Evolutionary conservation across 2,329 filamentous ascomycete genomes (phyloP).

Genomic region (Myrmaecium sp.): DNA sequence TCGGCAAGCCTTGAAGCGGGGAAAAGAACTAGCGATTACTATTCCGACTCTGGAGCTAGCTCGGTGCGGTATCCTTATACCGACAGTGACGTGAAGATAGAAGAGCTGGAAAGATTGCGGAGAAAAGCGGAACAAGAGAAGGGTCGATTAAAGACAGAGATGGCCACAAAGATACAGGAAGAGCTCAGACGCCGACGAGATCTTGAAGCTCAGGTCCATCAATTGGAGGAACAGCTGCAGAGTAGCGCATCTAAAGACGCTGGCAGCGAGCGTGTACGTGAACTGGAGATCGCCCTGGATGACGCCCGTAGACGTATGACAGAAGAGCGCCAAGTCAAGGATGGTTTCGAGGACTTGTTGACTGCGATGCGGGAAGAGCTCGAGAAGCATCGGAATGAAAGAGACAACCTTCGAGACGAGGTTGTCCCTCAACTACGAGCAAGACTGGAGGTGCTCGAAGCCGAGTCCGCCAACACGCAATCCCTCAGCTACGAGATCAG

Average conservation of each 20-base stretch:
- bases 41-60: conserved; percentile 86
- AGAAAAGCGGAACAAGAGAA: conserved; percentile 80
- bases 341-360: conserved; percentile 86
- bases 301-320: conserved; percentile 65
- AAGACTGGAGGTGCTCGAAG: conserved; percentile 61
- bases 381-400: conserved; percentile 66
- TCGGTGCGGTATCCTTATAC: conserved; percentile 61
- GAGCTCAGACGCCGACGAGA: conserved; percentile 60
- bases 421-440: conserved; percentile 64
- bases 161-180: conserved; percentile 74
- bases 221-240: conserved; percentile 62
- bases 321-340: conserved; percentile 75
- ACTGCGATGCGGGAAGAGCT: conserved; percentile 70
- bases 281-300: conserved; percentile 66
- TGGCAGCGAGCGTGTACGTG: conserved; percentile 42
- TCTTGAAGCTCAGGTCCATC: conserved; percentile 70
- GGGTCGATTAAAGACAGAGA: conserved; percentile 67
- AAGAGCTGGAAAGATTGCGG: conserved; percentile 69
- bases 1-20: conserved; percentile 38
- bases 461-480: conserved; percentile 54
- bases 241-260: conserved; percentile 28
- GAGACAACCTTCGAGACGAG: conserved; percentile 82
- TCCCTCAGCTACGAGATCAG: conserved; percentile 63
- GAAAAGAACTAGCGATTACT: conserved; percentile 88
- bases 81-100: conserved; percentile 35